Evolutionary conservation across 192 early-diverging fungal species (phyloP).

Genomic region (Geranomyces michiganensis): DNA sequence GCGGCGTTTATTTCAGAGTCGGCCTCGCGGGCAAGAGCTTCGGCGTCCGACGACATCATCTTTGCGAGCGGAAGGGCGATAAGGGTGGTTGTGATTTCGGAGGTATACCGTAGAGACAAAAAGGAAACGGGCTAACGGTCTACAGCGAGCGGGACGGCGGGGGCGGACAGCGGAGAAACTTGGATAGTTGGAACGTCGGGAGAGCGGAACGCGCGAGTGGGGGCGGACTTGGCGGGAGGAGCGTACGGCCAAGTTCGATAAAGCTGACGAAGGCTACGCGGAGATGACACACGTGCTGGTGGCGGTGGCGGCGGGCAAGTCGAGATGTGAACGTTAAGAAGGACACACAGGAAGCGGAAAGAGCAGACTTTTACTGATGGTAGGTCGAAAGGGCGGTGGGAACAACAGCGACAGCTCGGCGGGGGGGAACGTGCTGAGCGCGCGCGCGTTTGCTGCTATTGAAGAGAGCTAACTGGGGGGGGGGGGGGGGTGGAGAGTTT

Average conservation of each 20-base stretch:
- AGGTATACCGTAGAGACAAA: no score
- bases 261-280: background rate
- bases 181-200: background rate
- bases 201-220: background rate
- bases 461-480: no score
- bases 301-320: background rate
- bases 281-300: constrained; percentile 1
- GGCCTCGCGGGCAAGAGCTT: background rate
- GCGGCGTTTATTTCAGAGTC: background rate
- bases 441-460: background rate
- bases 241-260: background rate
- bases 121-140: background rate
- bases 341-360: background rate
- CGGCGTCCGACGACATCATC: constrained; percentile 8
- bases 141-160: background rate
- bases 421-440: background rate
- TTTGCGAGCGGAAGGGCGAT: background rate
- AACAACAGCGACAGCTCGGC: background rate
- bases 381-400: constrained; percentile 1
- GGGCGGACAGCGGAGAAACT: background rate
- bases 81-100: background rate
- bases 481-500: no score
- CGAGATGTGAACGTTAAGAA: no score
- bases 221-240: no score
- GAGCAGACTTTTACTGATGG: background rate